A percentile compares a stretch with the other conserved stretches of the same genome.
Evolutionary conservation across 1,284 basidiomycete genomes (phyloP).

Genomic region (Fomes fomentarius): DNA sequence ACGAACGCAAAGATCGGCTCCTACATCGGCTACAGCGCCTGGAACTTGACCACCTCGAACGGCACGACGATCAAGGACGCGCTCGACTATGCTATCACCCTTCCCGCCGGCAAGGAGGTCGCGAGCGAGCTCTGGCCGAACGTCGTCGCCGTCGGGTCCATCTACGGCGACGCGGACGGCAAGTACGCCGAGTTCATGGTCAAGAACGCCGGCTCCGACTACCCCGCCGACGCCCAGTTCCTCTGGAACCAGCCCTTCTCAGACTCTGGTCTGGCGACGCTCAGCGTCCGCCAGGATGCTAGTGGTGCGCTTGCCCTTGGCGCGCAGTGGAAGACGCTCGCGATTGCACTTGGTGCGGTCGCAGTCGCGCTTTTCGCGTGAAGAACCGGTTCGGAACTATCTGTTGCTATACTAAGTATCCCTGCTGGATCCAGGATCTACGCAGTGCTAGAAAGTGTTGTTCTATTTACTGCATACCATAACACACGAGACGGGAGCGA

Average conservation of each 20-base stretch:
- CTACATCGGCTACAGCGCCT: slow-evolving; percentile 47
- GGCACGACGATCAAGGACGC: slow-evolving; percentile 61
- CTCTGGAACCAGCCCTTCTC: slow-evolving; percentile 56
- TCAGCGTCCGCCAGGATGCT: background rate
- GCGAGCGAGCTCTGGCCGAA: slow-evolving; percentile 29
- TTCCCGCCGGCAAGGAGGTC: slow-evolving; percentile 19
- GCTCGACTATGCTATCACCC: slow-evolving; percentile 57
- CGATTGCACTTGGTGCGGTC: background rate
- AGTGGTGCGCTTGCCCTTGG: background rate
- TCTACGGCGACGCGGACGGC: slow-evolving; percentile 56
- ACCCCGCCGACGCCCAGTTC: slow-evolving; percentile 50
- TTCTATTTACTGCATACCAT: no score
- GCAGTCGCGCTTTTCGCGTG: background rate
- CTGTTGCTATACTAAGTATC: background rate
- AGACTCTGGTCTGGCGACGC: slow-evolving; percentile 28
- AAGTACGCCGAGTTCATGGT: slow-evolving; percentile 52
- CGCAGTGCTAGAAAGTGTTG: no score
- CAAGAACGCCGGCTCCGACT: slow-evolving; percentile 36
- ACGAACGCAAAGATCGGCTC: slow-evolving; percentile 56
- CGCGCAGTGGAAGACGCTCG: slow-evolving; percentile 3
- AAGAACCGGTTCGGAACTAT: background rate
- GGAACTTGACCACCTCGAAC: slow-evolving; percentile 48
- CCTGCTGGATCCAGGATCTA: background rate
- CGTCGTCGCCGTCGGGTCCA: slow-evolving; percentile 52
- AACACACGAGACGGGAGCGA: no score